Percentiles rank a stretch among this genome's conserved stretches.
Evolutionary conservation across 169 alveolate genomes (phyloP).

Genomic region (Amoebophrya sp.): DNA sequence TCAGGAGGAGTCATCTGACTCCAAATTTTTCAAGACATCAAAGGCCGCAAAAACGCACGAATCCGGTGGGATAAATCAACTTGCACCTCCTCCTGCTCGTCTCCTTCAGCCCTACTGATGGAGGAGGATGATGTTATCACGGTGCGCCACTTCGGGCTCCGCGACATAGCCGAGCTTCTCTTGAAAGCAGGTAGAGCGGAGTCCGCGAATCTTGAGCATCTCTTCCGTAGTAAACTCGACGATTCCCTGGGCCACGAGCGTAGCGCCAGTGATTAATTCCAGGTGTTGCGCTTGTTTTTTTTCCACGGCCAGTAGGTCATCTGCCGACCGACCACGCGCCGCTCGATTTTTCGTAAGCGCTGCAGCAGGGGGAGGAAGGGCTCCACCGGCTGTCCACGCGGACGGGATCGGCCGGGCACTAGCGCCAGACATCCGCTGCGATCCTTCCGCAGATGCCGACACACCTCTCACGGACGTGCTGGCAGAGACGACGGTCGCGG

Average conservation of each 20-base stretch:
- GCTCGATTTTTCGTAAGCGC: too few relatives aligned
- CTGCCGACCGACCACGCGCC: too few relatives aligned
- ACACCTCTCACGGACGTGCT: too few relatives aligned
- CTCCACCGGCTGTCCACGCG: too few relatives aligned
- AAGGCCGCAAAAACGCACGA: not conserved
- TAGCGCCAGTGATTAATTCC: too few relatives aligned
- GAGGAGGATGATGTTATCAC: slow-evolving; percentile 22
- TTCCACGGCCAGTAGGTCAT: too few relatives aligned
- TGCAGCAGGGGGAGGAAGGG: too few relatives aligned
- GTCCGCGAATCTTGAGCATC: slow-evolving; percentile 25
- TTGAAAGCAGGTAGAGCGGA: not conserved
- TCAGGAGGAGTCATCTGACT: not conserved
- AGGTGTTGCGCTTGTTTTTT: too few relatives aligned
- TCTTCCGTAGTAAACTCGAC: slow-evolving; percentile 2
- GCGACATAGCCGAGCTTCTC: slow-evolving; percentile 9
- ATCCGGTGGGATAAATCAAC: not conserved
- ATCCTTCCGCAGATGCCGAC: too few relatives aligned
- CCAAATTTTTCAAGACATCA: not conserved
- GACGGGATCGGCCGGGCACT: too few relatives aligned
- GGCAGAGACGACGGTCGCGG: too few relatives aligned
- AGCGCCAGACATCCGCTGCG: too few relatives aligned
- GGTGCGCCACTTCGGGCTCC: slow-evolving; percentile 15
- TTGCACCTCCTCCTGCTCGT: not conserved
- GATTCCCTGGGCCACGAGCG: slow-evolving; percentile 10
- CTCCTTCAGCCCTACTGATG: not conserved